phyloP scores from a whole-genome alignment of 805 yeast genomes.

The Ogataea paradorogensis region DNA sequence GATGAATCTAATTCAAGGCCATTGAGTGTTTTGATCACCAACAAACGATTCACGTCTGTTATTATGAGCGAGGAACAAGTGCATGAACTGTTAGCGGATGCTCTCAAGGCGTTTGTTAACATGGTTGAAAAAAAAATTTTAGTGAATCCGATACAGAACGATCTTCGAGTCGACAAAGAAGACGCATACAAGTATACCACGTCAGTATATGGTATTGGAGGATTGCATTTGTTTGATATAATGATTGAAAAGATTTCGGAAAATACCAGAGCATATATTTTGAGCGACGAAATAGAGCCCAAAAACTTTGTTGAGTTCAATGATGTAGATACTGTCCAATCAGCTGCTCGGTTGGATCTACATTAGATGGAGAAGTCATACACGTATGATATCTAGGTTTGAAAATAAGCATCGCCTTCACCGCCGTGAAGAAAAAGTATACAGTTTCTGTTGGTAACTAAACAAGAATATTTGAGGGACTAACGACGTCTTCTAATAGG shows the following conservation, averaged over 20 bases:
- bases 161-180: neutral
- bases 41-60: neutral
- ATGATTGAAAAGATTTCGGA: slow-evolving; percentile 9
- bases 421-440: neutral
- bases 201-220: slow-evolving; percentile 18
- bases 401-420: neutral
- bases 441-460: neutral
- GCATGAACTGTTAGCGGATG: slow-evolving; percentile 7
- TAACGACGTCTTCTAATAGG: slow-evolving; percentile 21
- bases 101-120: slow-evolving; percentile 7
- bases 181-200: slow-evolving; percentile 12
- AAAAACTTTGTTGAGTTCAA: slow-evolving; percentile 6
- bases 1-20: neutral
- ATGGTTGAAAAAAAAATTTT: neutral
- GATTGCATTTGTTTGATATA: slow-evolving; percentile 9
- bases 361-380: neutral
- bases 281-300: neutral
- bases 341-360: no score
- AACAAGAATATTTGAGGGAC: neutral
- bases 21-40: slow-evolving; percentile 10
- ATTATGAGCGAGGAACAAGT: neutral
- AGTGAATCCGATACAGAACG: neutral
- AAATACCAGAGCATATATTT: neutral
- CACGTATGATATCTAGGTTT: neutral
- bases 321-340: neutral